Evolutionary conservation across 2,329 filamentous ascomycete species (phyloP), one percentile per base, ranked within the genome.

Genomic region (Botrytis fabae): DNA sequence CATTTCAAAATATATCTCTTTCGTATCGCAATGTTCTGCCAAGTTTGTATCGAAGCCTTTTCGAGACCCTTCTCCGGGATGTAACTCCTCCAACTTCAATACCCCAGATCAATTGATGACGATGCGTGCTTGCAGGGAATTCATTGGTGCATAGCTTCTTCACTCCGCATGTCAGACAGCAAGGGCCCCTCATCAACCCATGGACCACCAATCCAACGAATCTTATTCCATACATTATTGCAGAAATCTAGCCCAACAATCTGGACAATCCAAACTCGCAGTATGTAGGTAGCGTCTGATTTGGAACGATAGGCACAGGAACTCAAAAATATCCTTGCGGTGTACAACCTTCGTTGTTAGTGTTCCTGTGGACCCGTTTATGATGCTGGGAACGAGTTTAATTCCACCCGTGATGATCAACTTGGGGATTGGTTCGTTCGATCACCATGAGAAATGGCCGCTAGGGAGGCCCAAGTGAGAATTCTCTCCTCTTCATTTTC

Each of bases 271-370:
- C 7, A 51, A 35, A 18, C 8, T 51, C 35, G 22, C 22, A 32
- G 32, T 25, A n/a, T 40, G 22, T 28, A 66, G 46, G 64, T 28
- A 66, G 46, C 25, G 32, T 28, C 22, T 40, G 35, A 28, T 54
- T 28, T 22, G n/a, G 4, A 28, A 54, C 40, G 46, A 54, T 28
- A 68, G 64, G 64, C 18, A 54, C 64, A 61, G 70, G 60, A 71
- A 44, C 65, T 72, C 42, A 32, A 73, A 35, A 60, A 63, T 35
- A 48, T n/a, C 62, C 54, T 51, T 32, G 64, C 35, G 60, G 28
- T 65, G 20, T 42, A 61, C 51, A 61, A 38, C 28, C 2, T 61
- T 8, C 46, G 48, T 22, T 40, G 32, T 40, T 51, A 35, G 25
- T 40, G n/a, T 51, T 40, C 16, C 10, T 9, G 54, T 20, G 46